Evolutionary conservation across 805 yeast genomes (phyloP), one percentile per base, ranked within the genome.

Genomic region (Candida stauntonica): DNA sequence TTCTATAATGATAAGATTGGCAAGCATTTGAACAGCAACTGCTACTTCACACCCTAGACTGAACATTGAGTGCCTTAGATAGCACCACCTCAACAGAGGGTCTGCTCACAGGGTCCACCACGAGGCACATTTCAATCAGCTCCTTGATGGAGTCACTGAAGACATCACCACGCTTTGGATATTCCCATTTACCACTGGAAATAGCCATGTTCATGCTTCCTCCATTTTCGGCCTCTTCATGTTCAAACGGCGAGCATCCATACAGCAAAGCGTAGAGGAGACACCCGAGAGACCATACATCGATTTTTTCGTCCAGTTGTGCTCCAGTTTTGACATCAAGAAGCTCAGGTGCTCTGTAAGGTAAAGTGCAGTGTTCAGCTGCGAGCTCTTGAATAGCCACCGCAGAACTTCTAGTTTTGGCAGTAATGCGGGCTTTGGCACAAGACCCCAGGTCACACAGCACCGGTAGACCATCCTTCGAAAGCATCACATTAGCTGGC

Each of bases 251-350:
- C 4, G 95, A 84, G 21, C 70, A 70, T 0, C 83, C 82, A 62
- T 84, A 89, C 59, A 91, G 69, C 47, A 86, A 62, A 1, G 88
- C 77, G 59, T 85, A 89, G 14, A 87, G 57, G 1, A 87, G 68
- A 54, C 96, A 87, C 0, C 98, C 98, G 20, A 89, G 60, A 3
- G 95, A 82, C 98, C 98, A 89, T 18, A 91, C 76, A 59, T 89
- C 98, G 4, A 84, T 79, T 42, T 75, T 73, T 52, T 86, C 95
- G 45, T 79, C 78, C 31, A 89, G 68, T 5, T 61, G 61, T n/a
- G 75, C 60, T 29, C 82, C 81, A 1, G 86, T 73, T 31, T 75
- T 76, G 27, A 87, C 82, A 53, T 87, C 91, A 41, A 89, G 63
- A 32, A 91, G 66, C 55, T 89, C 98, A 0, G 98, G 98, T 0